Conservation (phyloP, 192 early-diverging fungal genomes). For the Radiomyces spectabilis region DNA sequence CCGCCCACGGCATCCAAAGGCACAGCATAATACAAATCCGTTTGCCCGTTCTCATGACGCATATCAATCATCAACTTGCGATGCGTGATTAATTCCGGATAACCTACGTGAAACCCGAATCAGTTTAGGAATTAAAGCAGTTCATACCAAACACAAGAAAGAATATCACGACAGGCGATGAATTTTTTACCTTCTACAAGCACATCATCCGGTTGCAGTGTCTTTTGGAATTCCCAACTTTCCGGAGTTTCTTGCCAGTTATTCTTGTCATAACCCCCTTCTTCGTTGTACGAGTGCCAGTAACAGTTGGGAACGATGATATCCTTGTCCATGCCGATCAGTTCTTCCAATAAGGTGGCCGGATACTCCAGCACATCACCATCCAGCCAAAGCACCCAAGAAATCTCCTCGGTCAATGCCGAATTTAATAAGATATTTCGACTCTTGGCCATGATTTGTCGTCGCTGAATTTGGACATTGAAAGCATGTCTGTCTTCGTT, state of each 20-base stretch:
- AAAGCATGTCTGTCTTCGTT: conserved; percentile 52
- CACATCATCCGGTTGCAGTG: conserved; percentile 26
- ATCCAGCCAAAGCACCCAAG: conserved; percentile 73
- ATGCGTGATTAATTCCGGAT: conserved; percentile 30
- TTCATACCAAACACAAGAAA: not conserved
- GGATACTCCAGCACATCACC: conserved; percentile 65
- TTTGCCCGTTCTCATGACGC: conserved; percentile 10
- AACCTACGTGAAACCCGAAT: no score
- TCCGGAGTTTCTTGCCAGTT: conserved; percentile 60
- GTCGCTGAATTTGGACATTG: conserved; percentile 48
- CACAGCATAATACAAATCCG: conserved; percentile 29
- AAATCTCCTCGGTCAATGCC: conserved; percentile 43
- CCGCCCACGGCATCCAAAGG: conserved; percentile 62
- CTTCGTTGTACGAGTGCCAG: conserved; percentile 37
- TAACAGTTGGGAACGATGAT: conserved; percentile 55
- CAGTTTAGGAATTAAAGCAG: no score
- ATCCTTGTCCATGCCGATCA: conserved; percentile 60
- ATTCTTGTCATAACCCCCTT: conserved; percentile 56
- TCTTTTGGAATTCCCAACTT: conserved; percentile 37
- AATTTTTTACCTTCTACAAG: conserved; percentile 44
- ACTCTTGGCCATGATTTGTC: conserved; percentile 51
- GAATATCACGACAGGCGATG: no score
- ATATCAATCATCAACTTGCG: conserved; percentile 38
- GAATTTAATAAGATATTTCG: conserved; percentile 55
- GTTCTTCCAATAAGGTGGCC: conserved; percentile 42